phyloP scores from a whole-genome alignment of 768 basidiomycete genomes.

The Collybia mongolica region DNA sequence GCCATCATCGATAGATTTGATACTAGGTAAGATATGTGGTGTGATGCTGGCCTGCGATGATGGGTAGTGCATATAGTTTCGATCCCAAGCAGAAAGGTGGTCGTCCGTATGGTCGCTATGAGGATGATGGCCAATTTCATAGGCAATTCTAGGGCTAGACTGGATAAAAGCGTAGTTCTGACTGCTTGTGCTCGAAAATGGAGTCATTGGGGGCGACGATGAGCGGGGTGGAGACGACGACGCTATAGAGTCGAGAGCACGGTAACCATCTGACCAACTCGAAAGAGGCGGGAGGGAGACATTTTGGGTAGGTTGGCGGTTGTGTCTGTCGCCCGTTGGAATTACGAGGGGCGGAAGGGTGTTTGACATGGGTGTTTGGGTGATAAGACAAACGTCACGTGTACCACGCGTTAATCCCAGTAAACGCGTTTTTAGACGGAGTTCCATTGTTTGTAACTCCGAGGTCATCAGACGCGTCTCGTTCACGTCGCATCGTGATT shows the following conservation, averaged over 20 bases:
- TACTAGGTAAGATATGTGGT: slow-evolving; percentile 24
- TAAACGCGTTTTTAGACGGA: slow-evolving; percentile 46
- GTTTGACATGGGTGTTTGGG: slow-evolving; percentile 41
- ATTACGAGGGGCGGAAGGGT: slow-evolving; percentile 24
- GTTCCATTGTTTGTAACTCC: slow-evolving; percentile 27
- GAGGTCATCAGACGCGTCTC: slow-evolving; percentile 27
- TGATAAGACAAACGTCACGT: slow-evolving; percentile 48
- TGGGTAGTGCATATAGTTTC: slow-evolving; percentile 6
- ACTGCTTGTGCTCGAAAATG: slow-evolving; percentile 23
- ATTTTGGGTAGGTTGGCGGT: slow-evolving; percentile 15
- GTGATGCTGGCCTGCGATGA: slow-evolving; percentile 17
- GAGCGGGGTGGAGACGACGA: slow-evolving; percentile 37
- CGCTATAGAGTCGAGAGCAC: slow-evolving; percentile 17
- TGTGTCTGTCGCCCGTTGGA: slow-evolving; percentile 20
- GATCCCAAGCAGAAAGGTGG: slow-evolving; percentile 23
- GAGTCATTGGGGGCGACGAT: slow-evolving; percentile 36
- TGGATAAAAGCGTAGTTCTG: slow-evolving; percentile 29
- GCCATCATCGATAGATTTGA: slow-evolving; percentile 23
- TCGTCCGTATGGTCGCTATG: slow-evolving; percentile 24
- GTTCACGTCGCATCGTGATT: background rate
- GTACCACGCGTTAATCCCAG: slow-evolving; percentile 28
- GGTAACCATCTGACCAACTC: slow-evolving; percentile 16
- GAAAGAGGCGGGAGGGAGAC: slow-evolving; percentile 15
- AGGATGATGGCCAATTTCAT: slow-evolving; percentile 19
- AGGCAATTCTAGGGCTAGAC: slow-evolving; percentile 32